Evolutionary conservation across 2,329 filamentous ascomycete species (phyloP).

Genomic region (Diaporthe destruens): DNA sequence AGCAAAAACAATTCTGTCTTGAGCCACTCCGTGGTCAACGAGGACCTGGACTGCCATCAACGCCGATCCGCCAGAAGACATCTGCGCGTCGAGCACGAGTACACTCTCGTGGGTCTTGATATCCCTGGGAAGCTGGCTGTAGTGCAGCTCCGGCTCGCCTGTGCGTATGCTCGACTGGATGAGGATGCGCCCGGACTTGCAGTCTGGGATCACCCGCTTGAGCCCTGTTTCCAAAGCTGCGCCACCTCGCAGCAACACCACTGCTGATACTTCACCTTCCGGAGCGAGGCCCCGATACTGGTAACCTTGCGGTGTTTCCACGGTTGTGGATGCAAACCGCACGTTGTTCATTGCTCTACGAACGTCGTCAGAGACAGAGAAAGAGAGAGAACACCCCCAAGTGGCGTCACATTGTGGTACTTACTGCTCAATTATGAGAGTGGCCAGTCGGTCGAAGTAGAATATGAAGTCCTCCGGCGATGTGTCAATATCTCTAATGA

Average conservation of each 20-base stretch:
- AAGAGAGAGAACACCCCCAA: background rate
- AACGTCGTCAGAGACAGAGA: background rate
- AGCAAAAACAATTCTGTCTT: slow-evolving; percentile 89
- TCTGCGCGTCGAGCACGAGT: slow-evolving; percentile 90
- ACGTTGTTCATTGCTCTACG: slow-evolving; percentile 82
- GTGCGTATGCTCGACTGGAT: slow-evolving; percentile 90
- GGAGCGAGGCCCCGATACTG: slow-evolving; percentile 79
- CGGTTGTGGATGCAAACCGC: slow-evolving; percentile 71
- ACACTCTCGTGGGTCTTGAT: slow-evolving; percentile 84
- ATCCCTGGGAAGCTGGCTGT: slow-evolving; percentile 81
- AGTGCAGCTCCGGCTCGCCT: slow-evolving; percentile 94
- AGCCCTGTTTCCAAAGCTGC: slow-evolving; percentile 89
- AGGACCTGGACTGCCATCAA: slow-evolving; percentile 98
- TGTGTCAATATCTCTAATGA: slow-evolving; percentile 85
- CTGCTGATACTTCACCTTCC: slow-evolving; percentile 83
- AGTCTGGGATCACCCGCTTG: slow-evolving; percentile 92
- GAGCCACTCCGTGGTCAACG: slow-evolving; percentile 89
- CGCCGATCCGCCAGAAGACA: slow-evolving; percentile 87
- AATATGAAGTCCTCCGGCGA: slow-evolving; percentile 93
- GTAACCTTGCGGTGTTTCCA: slow-evolving; percentile 79
- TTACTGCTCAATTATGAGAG: slow-evolving; percentile 85
- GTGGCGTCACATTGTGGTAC: slow-evolving; percentile 44
- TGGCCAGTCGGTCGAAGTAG: slow-evolving; percentile 91
- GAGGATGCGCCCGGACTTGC: slow-evolving; percentile 86
- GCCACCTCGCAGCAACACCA: slow-evolving; percentile 89